Evolutionary conservation across 495 filamentous ascomycete genomes (phyloP).

Genomic region (Talaromyces liani): DNA sequence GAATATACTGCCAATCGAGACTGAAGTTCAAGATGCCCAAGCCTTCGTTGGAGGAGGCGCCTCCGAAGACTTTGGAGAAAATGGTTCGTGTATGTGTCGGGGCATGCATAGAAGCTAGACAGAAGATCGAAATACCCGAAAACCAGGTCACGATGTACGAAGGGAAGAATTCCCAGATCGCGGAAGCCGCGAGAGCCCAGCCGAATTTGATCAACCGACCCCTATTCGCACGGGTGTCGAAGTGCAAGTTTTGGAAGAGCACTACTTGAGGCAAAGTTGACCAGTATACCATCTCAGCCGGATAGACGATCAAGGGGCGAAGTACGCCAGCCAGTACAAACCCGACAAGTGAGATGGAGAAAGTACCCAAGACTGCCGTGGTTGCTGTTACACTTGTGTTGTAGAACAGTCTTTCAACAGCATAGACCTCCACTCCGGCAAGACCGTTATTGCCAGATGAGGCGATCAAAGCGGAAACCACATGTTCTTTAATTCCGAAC

Average conservation of each 20-base stretch:
- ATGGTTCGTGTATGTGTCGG: conserved; percentile 16
- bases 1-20: conserved; percentile 46
- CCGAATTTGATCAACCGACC: conserved; percentile 14
- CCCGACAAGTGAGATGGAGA: conserved; percentile 40
- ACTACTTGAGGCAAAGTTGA: conserved; percentile 12
- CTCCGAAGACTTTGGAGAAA: conserved; percentile 48
- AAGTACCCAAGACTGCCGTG: conserved; percentile 30
- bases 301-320: conserved; percentile 12
- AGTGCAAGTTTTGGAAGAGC: conserved; percentile 14
- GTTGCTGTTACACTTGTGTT: conserved; percentile 23
- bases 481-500: conserved; percentile 40
- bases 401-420: conserved; percentile 40
- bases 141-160: conserved; percentile 41
- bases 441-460: conserved; percentile 31
- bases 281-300: conserved; percentile 16
- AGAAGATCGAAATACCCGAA: conserved; percentile 42
- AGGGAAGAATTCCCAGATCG: conserved; percentile 42
- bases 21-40: conserved; percentile 24
- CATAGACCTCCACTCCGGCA: conserved; percentile 24
- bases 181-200: conserved; percentile 15
- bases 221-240: conserved; percentile 8
- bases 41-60: conserved; percentile 39
- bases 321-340: conserved; percentile 24
- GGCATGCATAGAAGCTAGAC: conserved; percentile 23
- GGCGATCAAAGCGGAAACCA: conserved; percentile 33